These are phyloP conservation scores for Apophysomyces variabilis DNA, from an alignment of 371 early-diverging fungal species.

Conservation along the genomic window DNA sequence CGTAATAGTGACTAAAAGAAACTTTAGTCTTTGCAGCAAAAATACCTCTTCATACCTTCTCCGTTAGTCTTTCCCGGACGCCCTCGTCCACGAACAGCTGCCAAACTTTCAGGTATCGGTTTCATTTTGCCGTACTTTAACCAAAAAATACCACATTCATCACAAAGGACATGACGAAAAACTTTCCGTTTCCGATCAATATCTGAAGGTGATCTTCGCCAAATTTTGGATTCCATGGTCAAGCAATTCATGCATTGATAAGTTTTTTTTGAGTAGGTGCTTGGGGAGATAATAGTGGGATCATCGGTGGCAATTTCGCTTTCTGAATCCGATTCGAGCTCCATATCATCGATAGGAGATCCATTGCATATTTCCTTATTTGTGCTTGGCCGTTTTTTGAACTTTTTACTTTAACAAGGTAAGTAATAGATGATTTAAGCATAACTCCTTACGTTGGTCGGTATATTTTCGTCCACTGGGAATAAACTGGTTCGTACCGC, in stretches of 20 bases:
- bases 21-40: background rate
- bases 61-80: conserved; percentile 7
- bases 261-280: conserved; percentile 17
- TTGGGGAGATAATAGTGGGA: conserved; percentile 38
- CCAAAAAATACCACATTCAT: conserved; percentile 77
- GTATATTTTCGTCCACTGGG: conserved; percentile 71
- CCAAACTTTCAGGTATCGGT: conserved; percentile 18
- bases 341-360: conserved; percentile 1
- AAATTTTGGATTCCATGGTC: conserved; percentile 50
- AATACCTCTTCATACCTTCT: background rate
- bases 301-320: conserved; percentile 39
- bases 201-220: conserved; percentile 61
- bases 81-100: conserved; percentile 13
- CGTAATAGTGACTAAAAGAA: background rate
- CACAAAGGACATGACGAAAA: conserved; percentile 65
- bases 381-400: conserved; percentile 31
- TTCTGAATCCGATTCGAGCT: conserved; percentile 16
- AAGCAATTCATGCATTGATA: conserved; percentile 67
- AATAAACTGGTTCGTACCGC: conserved; percentile 70
- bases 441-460: conserved; percentile 58
- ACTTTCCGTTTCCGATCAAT: conserved; percentile 50
- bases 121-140: conserved; percentile 71
- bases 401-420: conserved; percentile 45
- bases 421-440: background rate
- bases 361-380: conserved; percentile 3